phyloP scores from a whole-genome alignment of 2,329 filamentous ascomycete genomes.

The Sporothrix pallida region DNA sequence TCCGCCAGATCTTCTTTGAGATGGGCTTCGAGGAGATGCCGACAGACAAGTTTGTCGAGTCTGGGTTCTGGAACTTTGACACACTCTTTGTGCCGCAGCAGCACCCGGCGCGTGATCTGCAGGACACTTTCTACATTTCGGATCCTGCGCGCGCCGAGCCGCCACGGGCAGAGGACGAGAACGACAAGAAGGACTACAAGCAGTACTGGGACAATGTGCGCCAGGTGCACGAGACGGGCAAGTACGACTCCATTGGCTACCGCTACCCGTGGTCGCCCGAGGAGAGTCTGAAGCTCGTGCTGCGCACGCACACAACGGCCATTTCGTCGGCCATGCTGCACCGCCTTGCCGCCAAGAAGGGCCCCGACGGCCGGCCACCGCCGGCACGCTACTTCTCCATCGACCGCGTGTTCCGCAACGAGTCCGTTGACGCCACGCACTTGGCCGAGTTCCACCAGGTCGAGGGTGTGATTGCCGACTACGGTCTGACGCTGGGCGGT shows the following conservation, averaged over 20 bases:
- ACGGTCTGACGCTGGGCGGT: conserved; percentile 87
- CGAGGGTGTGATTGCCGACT: conserved; percentile 97
- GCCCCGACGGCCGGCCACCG: conserved; percentile 68
- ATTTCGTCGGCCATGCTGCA: conserved; percentile 90
- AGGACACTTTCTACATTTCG: conserved; percentile 96
- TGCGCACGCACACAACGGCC: conserved; percentile 95
- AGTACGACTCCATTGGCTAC: conserved; percentile 95
- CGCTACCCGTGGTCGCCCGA: conserved; percentile 91
- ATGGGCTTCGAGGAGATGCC: conserved; percentile 99
- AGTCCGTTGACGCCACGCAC: conserved; percentile 96
- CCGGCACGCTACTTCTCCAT: conserved; percentile 97
- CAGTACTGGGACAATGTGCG: conserved; percentile 88
- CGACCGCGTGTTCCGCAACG: conserved; percentile 96
- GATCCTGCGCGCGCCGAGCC: conserved; percentile 79
- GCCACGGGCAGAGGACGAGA: conserved; percentile 62
- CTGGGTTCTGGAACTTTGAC: conserved; percentile 99
- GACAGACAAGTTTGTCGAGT: conserved; percentile 90
- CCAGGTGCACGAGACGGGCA: conserved; percentile 86
- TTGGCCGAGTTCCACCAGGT: conserved; percentile 98
- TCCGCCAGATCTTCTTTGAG: conserved; percentile 98
- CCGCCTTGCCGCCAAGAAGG: conserved; percentile 77
- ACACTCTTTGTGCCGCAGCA: conserved; percentile 96
- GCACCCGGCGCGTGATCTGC: conserved; percentile 93
- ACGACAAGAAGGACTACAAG: conserved; percentile 70
- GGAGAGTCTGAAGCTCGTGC: conserved; percentile 83